These are phyloP conservation scores for Lactifluus subvellereus DNA, from an alignment of 768 basidiomycete genomes.

Conservation along the genomic window DNA sequence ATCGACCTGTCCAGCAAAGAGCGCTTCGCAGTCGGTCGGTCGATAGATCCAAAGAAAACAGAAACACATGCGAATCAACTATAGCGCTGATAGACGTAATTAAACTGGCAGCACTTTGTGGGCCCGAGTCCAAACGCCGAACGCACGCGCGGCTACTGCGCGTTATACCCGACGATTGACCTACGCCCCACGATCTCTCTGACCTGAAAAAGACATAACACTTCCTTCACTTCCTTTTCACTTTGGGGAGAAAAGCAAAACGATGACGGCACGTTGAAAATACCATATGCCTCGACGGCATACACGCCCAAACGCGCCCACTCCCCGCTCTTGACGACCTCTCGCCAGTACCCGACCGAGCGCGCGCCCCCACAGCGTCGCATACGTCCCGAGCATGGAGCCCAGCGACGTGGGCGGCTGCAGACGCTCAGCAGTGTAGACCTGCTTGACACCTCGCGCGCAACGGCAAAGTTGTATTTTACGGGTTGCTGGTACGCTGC, in stretches of 20 bases:
- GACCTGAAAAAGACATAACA: conserved; percentile 41
- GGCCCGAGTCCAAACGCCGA: no score
- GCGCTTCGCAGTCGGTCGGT: no score
- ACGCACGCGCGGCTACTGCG: conserved; percentile 29
- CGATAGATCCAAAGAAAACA: no score
- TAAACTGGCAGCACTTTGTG: not conserved
- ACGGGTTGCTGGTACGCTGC: conserved; percentile 73
- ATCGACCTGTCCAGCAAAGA: no score
- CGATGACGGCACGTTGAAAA: conserved; percentile 63
- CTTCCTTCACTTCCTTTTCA: not conserved
- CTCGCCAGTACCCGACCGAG: conserved; percentile 55
- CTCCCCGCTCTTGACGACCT: conserved; percentile 56
- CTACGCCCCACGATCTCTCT: conserved; percentile 56
- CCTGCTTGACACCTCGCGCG: conserved; percentile 60
- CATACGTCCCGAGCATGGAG: conserved; percentile 53
- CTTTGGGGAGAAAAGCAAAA: not conserved
- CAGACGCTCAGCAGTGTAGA: conserved; percentile 49
- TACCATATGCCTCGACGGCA: conserved; percentile 81
- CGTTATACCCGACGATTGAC: not conserved
- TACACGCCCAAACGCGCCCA: conserved; percentile 65
- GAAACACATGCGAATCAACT: no score
- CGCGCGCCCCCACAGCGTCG: conserved; percentile 57
- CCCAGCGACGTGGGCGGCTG: conserved; percentile 58
- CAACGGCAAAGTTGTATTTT: conserved; percentile 80
- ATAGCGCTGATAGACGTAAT: no score